Percentiles rank a stretch among this genome's conserved stretches.
phyloP scores from a whole-genome alignment of 345 rosid genomes.

The Eucalyptus caleyi region DNA sequence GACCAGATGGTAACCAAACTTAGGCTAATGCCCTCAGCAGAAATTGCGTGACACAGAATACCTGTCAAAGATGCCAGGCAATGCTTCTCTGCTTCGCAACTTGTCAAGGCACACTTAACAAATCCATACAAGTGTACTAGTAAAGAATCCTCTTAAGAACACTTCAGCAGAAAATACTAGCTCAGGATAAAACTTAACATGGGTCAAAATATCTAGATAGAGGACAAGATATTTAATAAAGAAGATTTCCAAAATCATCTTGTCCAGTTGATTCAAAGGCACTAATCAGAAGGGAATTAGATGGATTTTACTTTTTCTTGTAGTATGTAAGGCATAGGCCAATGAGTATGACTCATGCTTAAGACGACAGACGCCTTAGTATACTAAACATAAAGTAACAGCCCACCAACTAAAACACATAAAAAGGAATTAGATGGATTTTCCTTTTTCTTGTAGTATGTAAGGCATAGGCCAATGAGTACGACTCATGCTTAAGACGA shows the following conservation, averaged over 20 bases:
- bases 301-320: not conserved
- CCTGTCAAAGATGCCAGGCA: not conserved
- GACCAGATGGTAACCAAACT: not conserved
- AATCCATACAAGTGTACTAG: not conserved
- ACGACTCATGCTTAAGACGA: not conserved
- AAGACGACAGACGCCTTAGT: not conserved
- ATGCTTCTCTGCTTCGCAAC: not conserved
- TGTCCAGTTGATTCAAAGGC: not conserved
- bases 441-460: not conserved
- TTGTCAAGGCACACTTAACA: not conserved
- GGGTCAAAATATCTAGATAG: not conserved
- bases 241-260: not conserved
- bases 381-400: not conserved
- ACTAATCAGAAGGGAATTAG: not conserved
- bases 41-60: not conserved
- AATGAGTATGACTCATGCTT: not conserved
- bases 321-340: not conserved
- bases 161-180: not conserved
- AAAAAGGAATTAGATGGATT: not conserved
- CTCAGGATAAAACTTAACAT: not conserved
- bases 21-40: not conserved
- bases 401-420: not conserved
- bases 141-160: not conserved
- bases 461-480: not conserved
- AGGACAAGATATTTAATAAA: not conserved